Evolutionary conservation across 1,139 yeast species (phyloP).

Genomic region (Blastobotrys illinoisensis): DNA sequence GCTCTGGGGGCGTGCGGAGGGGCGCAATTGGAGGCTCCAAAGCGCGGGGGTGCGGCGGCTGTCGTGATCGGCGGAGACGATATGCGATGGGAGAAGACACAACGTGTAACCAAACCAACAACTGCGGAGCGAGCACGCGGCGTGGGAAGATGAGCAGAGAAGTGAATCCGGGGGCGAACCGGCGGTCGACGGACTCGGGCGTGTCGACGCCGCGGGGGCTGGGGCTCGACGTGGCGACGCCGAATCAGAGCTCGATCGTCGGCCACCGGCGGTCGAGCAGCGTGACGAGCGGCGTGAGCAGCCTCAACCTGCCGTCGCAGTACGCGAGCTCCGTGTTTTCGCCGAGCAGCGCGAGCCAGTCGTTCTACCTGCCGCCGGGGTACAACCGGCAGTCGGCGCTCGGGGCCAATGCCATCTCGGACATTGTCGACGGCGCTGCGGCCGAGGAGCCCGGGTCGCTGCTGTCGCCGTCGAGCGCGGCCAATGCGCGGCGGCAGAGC

Average conservation of each 20-base stretch:
- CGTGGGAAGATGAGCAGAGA: neutral
- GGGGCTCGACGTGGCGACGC: conserved; percentile 1
- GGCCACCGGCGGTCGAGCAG: conserved; percentile 15
- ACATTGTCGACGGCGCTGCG: conserved; percentile 44
- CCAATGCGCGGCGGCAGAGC: neutral
- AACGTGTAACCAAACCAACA: neutral
- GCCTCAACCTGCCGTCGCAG: conserved; percentile 6
- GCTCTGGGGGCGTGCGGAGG: too few species aligned
- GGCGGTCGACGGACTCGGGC: conserved; percentile 6
- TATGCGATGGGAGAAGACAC: neutral
- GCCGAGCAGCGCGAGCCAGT: neutral
- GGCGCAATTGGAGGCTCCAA: too few species aligned
- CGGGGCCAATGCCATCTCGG: conserved; percentile 76
- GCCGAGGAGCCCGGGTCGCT: neutral
- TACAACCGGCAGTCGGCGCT: conserved; percentile 40
- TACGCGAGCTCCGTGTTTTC: conserved; percentile 6
- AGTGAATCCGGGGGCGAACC: neutral
- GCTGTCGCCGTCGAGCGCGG: neutral
- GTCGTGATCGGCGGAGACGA: too few species aligned
- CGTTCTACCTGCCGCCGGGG: conserved; percentile 20
- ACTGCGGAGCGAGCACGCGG: neutral
- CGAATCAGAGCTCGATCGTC: conserved; percentile 3
- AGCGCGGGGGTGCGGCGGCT: too few species aligned
- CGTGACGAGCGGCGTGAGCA: conserved; percentile 15
- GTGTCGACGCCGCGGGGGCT: neutral